A percentile compares a stretch with the other conserved stretches of the same genome.
These are phyloP conservation scores for Coemansia sp. DNA, from an alignment of 192 early-diverging fungal genomes.

Conservation along the genomic window DNA sequence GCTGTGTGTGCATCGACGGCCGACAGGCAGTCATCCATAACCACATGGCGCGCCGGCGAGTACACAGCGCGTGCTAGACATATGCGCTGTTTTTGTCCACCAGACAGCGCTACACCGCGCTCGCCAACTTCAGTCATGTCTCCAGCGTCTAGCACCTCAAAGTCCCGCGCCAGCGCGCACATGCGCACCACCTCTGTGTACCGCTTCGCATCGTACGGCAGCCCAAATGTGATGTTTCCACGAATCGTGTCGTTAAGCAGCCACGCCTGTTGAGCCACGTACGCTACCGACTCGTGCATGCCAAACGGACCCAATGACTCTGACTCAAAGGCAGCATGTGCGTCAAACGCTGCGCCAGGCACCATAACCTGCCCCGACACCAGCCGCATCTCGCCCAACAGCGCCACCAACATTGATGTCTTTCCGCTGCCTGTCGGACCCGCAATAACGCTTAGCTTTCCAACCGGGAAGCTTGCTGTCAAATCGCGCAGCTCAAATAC, in stretches of 20 bases:
- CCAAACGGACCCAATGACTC: slow-evolving; percentile 16
- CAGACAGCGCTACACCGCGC: slow-evolving; percentile 80
- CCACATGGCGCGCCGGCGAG: slow-evolving; percentile 62
- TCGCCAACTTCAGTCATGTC: slow-evolving; percentile 94
- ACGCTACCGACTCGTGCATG: slow-evolving; percentile 63
- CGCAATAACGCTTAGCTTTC: slow-evolving; percentile 74
- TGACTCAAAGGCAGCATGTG: slow-evolving; percentile 53
- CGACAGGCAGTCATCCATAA: slow-evolving; percentile 90
- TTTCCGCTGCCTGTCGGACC: slow-evolving; percentile 92
- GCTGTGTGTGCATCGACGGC: slow-evolving; percentile 97
- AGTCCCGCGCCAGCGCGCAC: slow-evolving; percentile 81
- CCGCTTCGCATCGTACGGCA: slow-evolving; percentile 67
- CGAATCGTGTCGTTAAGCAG: slow-evolving; percentile 73
- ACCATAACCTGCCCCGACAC: slow-evolving; percentile 40
- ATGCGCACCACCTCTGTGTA: slow-evolving; percentile 80
- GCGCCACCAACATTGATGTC: slow-evolving; percentile 72
- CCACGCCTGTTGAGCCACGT: slow-evolving; percentile 82
- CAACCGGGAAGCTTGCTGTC: slow-evolving; percentile 65
- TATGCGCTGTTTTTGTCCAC: slow-evolving; percentile 87
- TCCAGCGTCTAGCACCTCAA: slow-evolving; percentile 80
- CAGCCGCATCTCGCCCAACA: slow-evolving; percentile 76
- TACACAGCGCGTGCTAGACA: slow-evolving; percentile 87
- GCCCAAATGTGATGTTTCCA: slow-evolving; percentile 89
- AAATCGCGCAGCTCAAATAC: slow-evolving; percentile 66
- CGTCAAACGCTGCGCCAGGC: slow-evolving; percentile 60